Evolutionary conservation across 768 basidiomycete species (phyloP).

Genomic region (Phylloporus arenicola): DNA sequence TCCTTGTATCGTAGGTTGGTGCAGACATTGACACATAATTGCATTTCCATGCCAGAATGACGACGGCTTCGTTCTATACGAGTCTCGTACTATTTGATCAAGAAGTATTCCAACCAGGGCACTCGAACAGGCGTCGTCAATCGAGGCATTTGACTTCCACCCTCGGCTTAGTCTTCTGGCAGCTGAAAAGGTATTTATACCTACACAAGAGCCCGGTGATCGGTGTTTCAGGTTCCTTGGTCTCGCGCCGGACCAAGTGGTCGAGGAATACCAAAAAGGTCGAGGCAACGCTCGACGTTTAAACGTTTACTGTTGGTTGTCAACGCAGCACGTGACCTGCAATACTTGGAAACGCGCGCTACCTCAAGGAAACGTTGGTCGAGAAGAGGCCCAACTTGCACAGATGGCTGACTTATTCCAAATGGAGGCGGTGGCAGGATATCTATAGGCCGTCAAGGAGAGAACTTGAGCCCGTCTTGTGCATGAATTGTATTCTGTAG

Average conservation of each 20-base stretch:
- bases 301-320: no score
- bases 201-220: no score
- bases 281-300: slow-evolving; percentile 36
- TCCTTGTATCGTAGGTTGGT: slow-evolving; percentile 36
- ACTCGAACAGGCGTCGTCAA: slow-evolving; percentile 34
- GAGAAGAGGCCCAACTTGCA: slow-evolving; percentile 37
- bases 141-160: slow-evolving; percentile 52
- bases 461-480: slow-evolving; percentile 16
- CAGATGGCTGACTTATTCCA: slow-evolving; percentile 30
- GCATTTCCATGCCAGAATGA: slow-evolving; percentile 37
- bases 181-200: slow-evolving; percentile 43
- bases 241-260: slow-evolving; percentile 18
- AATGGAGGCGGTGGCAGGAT: slow-evolving; percentile 48
- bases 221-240: slow-evolving; percentile 12
- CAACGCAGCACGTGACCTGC: slow-evolving; percentile 51
- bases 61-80: slow-evolving; percentile 58
- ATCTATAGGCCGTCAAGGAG: slow-evolving; percentile 39
- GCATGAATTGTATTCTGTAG: neutral
- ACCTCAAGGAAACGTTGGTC: slow-evolving; percentile 26
- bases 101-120: slow-evolving; percentile 50
- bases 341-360: slow-evolving; percentile 40
- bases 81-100: slow-evolving; percentile 59
- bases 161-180: slow-evolving; percentile 34
- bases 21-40: neutral
- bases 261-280: slow-evolving; percentile 20